These are phyloP conservation scores for Coemansia sp. DNA, from an alignment of 192 early-diverging fungal species.

Conservation along the genomic window DNA sequence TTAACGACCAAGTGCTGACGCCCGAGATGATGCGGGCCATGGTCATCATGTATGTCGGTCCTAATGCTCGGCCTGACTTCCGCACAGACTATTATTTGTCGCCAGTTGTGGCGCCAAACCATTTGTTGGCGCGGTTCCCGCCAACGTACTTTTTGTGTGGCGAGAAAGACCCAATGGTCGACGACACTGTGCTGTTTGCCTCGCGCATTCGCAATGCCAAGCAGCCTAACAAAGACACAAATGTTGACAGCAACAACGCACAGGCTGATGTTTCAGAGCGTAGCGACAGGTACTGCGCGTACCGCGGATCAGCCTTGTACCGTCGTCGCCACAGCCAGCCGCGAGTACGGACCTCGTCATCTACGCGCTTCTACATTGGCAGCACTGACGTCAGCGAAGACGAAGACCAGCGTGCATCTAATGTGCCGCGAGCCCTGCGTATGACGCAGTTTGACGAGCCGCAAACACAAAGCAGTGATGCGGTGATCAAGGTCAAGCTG, in stretches of 20 bases:
- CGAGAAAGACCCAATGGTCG: slow-evolving; percentile 96
- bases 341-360: background rate
- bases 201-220: slow-evolving; percentile 85
- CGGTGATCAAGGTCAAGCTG: slow-evolving; percentile 48
- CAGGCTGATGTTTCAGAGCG: background rate
- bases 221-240: slow-evolving; percentile 20
- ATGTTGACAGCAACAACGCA: background rate
- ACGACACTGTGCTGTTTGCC: slow-evolving; percentile 93
- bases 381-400: slow-evolving; percentile 51
- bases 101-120: slow-evolving; percentile 82
- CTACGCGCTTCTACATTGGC: slow-evolving; percentile 39
- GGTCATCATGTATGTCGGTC: slow-evolving; percentile 82
- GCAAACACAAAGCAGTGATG: background rate
- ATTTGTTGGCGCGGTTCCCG: slow-evolving; percentile 85
- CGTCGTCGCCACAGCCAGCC: slow-evolving; percentile 38
- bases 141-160: slow-evolving; percentile 88
- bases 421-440: slow-evolving; percentile 14
- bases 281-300: slow-evolving; percentile 21
- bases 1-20: slow-evolving; percentile 83
- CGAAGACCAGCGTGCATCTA: slow-evolving; percentile 15
- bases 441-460: slow-evolving; percentile 29
- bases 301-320: slow-evolving; percentile 21
- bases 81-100: slow-evolving; percentile 80
- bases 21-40: slow-evolving; percentile 74
- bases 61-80: slow-evolving; percentile 75